Percentiles rank a stretch among this genome's conserved stretches.
Conservation (phyloP, 805 yeast genomes). For the Cephaloascus fragrans region DNA sequence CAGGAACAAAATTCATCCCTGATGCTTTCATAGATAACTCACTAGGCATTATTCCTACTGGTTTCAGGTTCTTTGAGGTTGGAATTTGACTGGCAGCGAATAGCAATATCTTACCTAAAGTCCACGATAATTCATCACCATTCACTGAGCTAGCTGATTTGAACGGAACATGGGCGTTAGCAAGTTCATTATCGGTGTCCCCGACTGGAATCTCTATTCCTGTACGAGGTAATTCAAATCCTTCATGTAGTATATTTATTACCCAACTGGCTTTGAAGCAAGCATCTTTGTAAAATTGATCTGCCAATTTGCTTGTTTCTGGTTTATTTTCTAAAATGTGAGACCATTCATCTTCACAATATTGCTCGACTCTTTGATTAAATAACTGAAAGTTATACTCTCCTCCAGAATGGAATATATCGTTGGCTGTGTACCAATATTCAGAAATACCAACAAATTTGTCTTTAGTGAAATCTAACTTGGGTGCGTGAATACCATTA, state of each 20-base stretch:
- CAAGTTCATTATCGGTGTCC: conserved; percentile 19
- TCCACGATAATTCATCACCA: conserved; percentile 91
- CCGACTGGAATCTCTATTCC: conserved; percentile 33
- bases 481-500: conserved; percentile 93
- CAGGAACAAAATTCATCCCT: conserved; percentile 20
- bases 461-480: conserved; percentile 66
- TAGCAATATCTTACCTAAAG: conserved; percentile 77
- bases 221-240: conserved; percentile 75
- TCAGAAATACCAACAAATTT: conserved; percentile 91
- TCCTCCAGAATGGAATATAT: conserved; percentile 82
- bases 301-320: conserved; percentile 44
- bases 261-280: conserved; percentile 97
- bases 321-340: conserved; percentile 40
- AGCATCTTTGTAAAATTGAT: conserved; percentile 55
- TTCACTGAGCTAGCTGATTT: conserved; percentile 73
- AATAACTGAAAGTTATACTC: conserved; percentile 70
- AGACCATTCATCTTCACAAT: conserved; percentile 73
- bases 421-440: conserved; percentile 96
- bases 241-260: conserved; percentile 79
- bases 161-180: conserved; percentile 46
- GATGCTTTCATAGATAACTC: conserved; percentile 12
- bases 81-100: conserved; percentile 69
- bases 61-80: conserved; percentile 6
- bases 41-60: conserved; percentile 31
- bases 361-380: conserved; percentile 54